A percentile compares a stretch with the other conserved stretches of the same genome.
These are phyloP conservation scores for Coelastrella sp. DNA, from an alignment of 139 green algal species.

Conservation along the genomic window DNA sequence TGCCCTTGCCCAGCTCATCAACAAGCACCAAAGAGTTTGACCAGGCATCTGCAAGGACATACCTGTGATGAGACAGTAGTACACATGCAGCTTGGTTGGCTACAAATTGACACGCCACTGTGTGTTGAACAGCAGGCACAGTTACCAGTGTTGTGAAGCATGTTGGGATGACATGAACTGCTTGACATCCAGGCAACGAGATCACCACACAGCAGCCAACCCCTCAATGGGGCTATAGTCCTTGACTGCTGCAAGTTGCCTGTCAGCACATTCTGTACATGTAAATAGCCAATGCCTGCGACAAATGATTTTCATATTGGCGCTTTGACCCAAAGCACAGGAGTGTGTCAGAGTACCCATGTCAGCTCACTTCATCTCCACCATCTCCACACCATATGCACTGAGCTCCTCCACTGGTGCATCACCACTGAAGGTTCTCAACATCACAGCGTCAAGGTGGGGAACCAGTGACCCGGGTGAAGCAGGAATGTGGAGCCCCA, in stretches of 20 bases:
- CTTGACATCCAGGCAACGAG: too few relatives aligned
- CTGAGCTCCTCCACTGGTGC: slow-evolving; percentile 84
- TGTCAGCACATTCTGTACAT: too few relatives aligned
- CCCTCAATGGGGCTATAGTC: too few relatives aligned
- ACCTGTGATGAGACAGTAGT: background rate
- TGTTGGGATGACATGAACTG: too few relatives aligned
- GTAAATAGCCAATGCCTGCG: too few relatives aligned
- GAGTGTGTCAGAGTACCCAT: background rate
- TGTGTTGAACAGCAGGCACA: background rate
- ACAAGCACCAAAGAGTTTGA: slow-evolving; percentile 79
- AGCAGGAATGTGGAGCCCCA: slow-evolving; percentile 82
- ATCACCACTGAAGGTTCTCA: slow-evolving; percentile 88
- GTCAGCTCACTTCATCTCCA: slow-evolving; percentile 66
- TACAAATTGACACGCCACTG: background rate
- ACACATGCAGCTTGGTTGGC: background rate
- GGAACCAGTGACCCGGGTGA: background rate
- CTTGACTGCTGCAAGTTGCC: too few relatives aligned
- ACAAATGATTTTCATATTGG: background rate
- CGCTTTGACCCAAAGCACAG: background rate
- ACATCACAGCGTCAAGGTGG: slow-evolving; percentile 82
- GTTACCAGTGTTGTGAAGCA: too few relatives aligned
- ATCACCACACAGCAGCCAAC: too few relatives aligned
- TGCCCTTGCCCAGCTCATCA: slow-evolving; percentile 96
- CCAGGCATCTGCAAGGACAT: background rate
- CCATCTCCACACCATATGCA: slow-evolving; percentile 90